phyloP scores from a whole-genome alignment of 2,329 filamentous ascomycete genomes.

The Penicillium concentricum region DNA sequence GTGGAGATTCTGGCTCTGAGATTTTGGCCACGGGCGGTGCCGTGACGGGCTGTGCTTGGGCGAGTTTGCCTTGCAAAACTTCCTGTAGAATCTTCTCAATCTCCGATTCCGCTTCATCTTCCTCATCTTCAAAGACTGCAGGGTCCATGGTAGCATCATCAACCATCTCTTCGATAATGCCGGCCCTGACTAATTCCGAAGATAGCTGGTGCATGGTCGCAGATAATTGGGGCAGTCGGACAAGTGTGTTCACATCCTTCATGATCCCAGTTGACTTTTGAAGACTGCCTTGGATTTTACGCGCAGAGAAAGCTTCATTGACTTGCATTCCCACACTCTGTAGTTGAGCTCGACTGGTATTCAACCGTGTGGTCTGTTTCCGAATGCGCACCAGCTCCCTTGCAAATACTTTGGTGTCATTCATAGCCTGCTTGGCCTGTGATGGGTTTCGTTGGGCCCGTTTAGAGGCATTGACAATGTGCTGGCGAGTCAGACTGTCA shows the following conservation, averaged over 20 bases:
- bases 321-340: constrained; percentile 96
- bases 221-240: constrained; percentile 80
- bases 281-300: constrained; percentile 93
- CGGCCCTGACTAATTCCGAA: constrained; percentile 86
- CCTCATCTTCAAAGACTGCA: constrained; percentile 67
- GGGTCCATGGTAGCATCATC: constrained; percentile 77
- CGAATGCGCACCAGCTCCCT: constrained; percentile 81
- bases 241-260: constrained; percentile 89
- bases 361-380: constrained; percentile 69
- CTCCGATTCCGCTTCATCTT: constrained; percentile 77
- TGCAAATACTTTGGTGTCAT: constrained; percentile 85
- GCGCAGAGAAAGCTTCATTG: constrained; percentile 89
- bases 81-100: constrained; percentile 92
- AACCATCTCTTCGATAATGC: constrained; percentile 97
- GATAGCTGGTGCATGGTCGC: constrained; percentile 86
- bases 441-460: constrained; percentile 78
- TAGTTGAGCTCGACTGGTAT: constrained; percentile 87
- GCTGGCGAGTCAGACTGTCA: constrained; percentile 79
- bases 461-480: constrained; percentile 78
- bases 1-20: constrained; percentile 37
- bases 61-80: constrained; percentile 78
- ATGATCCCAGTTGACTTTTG: constrained; percentile 85
- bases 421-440: constrained; percentile 73
- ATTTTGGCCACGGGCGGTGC: constrained; percentile 49
- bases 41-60: constrained; percentile 59